Evolutionary conservation across 768 basidiomycete species (phyloP), one percentile per base, ranked within the genome.

Genomic region (Boletus huronensis): DNA sequence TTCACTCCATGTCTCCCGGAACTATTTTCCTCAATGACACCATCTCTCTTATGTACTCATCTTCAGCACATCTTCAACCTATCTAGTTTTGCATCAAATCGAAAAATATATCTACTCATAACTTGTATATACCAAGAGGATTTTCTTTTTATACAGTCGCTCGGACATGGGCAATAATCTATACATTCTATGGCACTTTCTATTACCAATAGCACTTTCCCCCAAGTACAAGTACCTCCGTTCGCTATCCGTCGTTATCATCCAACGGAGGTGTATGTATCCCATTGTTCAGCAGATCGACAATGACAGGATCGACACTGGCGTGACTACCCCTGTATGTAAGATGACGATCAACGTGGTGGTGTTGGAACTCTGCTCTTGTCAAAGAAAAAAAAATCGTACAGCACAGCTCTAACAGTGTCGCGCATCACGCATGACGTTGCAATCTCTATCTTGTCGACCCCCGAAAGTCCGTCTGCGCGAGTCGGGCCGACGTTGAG

Each of bases 401-500:
- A 93, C 89, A 88, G 61, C 23, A 89, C 74, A 8, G 72, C 66
- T 52, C 70, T 74, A 16, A 83, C 86, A 44, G 83, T 87, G 7
- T 85, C 82, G 42, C 78, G 75, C 72, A 97, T 77, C 34, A 96
- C 80, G n/a, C 71, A 69, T 7, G 93, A 89, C 43, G 84, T 87
- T 5, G 81, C 72, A 54, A 90, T 76, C 55, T 95, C 90, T 54
- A 97, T 78, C 72, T 93, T 91, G 58, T 88, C 84, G 48, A 96
- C 72, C 8, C 81, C 87, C 6, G 73, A 66, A 39, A 87, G 64
- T 26, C 70, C 73, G 66, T 98, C 96, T 3, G 88, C 95, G 39
- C 96, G 82, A 3, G 92, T 88, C 3, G 93, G 93, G 7, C 96
- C 96, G 21, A 91, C 74, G 60, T 97, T 96, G 48, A 98, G 75